Conservation (phyloP, 805 yeast species). For the Starmerella bombi region DNA sequence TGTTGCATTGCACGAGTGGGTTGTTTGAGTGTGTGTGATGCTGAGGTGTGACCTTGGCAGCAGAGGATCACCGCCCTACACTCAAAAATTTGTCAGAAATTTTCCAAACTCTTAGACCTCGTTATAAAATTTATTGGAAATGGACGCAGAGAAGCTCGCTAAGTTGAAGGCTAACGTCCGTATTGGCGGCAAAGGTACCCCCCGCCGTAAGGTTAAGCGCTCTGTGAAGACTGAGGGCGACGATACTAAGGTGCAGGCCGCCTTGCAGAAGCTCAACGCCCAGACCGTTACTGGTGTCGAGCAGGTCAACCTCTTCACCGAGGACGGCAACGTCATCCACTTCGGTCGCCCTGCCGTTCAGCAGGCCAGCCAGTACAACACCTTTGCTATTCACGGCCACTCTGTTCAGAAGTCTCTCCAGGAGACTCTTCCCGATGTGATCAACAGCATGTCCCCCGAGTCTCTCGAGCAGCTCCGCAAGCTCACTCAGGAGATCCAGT, state of each 20-base stretch:
- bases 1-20: no score
- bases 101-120: slow-evolving; percentile 4
- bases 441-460: slow-evolving; percentile 94
- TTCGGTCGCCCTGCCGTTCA: slow-evolving; percentile 94
- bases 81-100: slow-evolving; percentile 17
- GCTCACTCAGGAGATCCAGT: slow-evolving; percentile 79
- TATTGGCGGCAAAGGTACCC: slow-evolving; percentile 55
- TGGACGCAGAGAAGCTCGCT: slow-evolving; percentile 86
- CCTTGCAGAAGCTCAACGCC: slow-evolving; percentile 79
- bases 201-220: slow-evolving; percentile 89
- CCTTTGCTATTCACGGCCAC: slow-evolving; percentile 88
- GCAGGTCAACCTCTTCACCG: slow-evolving; percentile 96
- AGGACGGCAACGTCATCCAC: slow-evolving; percentile 91
- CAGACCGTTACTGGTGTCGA: slow-evolving; percentile 79
- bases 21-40: no score
- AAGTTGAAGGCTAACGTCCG: slow-evolving; percentile 49
- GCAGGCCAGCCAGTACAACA: slow-evolving; percentile 79
- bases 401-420: slow-evolving; percentile 86
- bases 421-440: slow-evolving; percentile 84
- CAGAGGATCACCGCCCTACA: background rate
- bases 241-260: slow-evolving; percentile 78
- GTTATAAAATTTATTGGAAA: slow-evolving; percentile 8
- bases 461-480: slow-evolving; percentile 77
- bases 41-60: no score
- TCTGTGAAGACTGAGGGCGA: slow-evolving; percentile 44